Conservation (phyloP, 805 yeast genomes). For the Saccharomyces paradoxus region DNA sequence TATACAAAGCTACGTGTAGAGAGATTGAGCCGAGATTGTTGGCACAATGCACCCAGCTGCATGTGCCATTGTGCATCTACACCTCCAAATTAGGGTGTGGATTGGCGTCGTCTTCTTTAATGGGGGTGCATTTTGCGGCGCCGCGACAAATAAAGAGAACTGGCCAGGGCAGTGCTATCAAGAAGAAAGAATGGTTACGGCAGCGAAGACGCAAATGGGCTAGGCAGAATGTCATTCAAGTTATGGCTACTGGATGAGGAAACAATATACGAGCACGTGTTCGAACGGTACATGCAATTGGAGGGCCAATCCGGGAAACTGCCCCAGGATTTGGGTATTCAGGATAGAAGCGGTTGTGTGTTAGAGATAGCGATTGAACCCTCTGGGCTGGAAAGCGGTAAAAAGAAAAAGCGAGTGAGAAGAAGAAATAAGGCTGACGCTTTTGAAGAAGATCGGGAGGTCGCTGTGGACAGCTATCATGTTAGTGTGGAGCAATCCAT, state of each 20-base stretch:
- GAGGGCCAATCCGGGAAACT: slow-evolving; percentile 13
- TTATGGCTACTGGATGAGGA: slow-evolving; percentile 16
- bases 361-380: slow-evolving; percentile 24
- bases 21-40: neutral
- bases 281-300: slow-evolving; percentile 24
- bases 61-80: neutral
- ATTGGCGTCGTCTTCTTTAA: neutral
- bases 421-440: neutral
- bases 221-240: slow-evolving; percentile 5
- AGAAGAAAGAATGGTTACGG: neutral
- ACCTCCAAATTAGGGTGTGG: neutral
- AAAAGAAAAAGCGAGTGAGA: neutral
- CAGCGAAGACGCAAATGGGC: neutral
- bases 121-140: neutral
- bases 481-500: slow-evolving; percentile 24
- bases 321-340: slow-evolving; percentile 30
- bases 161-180: neutral
- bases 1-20: neutral
- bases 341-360: slow-evolving; percentile 5
- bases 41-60: neutral
- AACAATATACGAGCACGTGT: slow-evolving; percentile 25
- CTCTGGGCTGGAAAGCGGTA: neutral
- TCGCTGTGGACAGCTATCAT: slow-evolving; percentile 11
- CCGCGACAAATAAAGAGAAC: neutral
- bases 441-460: neutral